Evolutionary conservation across 345 rosid species (phyloP), one percentile per base, ranked within the genome.

Genomic region (Citrus unshiu): DNA sequence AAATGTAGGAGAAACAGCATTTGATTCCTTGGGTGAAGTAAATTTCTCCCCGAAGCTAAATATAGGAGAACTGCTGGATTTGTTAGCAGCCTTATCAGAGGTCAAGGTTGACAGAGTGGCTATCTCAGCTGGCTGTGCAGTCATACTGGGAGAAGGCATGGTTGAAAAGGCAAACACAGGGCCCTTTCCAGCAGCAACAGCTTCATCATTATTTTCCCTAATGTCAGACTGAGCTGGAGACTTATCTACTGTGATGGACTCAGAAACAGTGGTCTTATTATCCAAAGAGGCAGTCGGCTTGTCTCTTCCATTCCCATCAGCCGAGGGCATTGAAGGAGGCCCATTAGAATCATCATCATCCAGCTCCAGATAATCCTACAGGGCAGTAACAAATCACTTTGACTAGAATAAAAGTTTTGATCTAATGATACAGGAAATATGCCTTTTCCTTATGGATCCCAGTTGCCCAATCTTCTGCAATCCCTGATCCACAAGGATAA

Each of bases 341-440:
- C 80, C 86, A 78, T 67, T 81, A 67, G 78, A 40, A 78, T 72
- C 84, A 54, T 91, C 95, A 78, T 90, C 94, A 76, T 93, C 99
- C 89, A 89, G 77, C 58, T 91, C 96, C 81, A 93, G 64, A 78
- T 77, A 84, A 82, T 94, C 98, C 99, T 96, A 83, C 73, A 77
- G 77, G 75, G 59, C 32, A 51, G 14, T 43, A 35, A 19, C 56
- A 70, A 61, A 16, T 22, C 2, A 16, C 49, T 66, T 64, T 30
- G 22, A 4, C 19, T 46, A 75, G 32, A 51, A 46, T 22, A 37
- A 22, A 72, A 43, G 7, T 9, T 37, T 32, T 51, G 46, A 18
- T 30, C 65, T 25, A 51, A 75, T 22, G 37, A 54, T n/a, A 43
- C 24, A 76, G 64, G 57, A 54, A 51, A n/a, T 10, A 62, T 64